A percentile compares a stretch with the other conserved stretches of the same genome.
These are phyloP conservation scores for Centrapalus pauciflorus DNA, from an alignment of 129 eudicot genomes.

Conservation along the genomic window DNA sequence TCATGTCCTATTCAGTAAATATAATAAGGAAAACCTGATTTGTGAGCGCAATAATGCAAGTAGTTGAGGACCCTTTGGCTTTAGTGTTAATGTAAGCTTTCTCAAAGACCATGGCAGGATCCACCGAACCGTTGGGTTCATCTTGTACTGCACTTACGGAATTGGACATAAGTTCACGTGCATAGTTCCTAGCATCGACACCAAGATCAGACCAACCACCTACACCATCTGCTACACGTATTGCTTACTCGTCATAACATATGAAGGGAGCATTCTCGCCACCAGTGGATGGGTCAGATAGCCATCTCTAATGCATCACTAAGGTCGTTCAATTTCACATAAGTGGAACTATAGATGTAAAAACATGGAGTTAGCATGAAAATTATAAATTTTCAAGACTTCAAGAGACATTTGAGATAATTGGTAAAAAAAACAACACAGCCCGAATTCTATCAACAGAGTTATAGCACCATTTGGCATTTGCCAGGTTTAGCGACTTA, in stretches of 20 bases:
- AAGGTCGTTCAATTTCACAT: too few relatives aligned
- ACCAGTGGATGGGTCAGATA: constrained; percentile 97
- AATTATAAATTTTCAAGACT: too few relatives aligned
- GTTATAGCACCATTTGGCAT: too few relatives aligned
- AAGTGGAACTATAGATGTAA: too few relatives aligned
- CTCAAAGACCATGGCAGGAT: constrained; percentile 86
- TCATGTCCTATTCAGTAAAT: background rate
- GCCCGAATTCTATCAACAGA: too few relatives aligned
- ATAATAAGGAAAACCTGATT: constrained; percentile 54
- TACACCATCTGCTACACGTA: constrained; percentile 97
- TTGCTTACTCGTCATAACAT: constrained; percentile 71
- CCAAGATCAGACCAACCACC: constrained; percentile 98
- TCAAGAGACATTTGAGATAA: too few relatives aligned
- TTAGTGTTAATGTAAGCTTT: constrained; percentile 79
- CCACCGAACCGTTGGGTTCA: constrained; percentile 83
- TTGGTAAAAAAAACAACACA: too few relatives aligned
- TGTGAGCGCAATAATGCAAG: constrained; percentile 87
- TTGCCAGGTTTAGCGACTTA: too few relatives aligned
- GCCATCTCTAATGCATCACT: too few relatives aligned
- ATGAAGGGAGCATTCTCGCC: constrained; percentile 97
- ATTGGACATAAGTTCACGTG: constrained; percentile 87
- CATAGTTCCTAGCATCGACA: constrained; percentile 75
- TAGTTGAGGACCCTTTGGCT: constrained; percentile 89
- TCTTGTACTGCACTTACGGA: constrained; percentile 79
- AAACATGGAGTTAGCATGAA: too few relatives aligned